These are phyloP conservation scores for Gymnopilus dilepis DNA, from an alignment of 768 basidiomycete species.

Conservation along the genomic window DNA sequence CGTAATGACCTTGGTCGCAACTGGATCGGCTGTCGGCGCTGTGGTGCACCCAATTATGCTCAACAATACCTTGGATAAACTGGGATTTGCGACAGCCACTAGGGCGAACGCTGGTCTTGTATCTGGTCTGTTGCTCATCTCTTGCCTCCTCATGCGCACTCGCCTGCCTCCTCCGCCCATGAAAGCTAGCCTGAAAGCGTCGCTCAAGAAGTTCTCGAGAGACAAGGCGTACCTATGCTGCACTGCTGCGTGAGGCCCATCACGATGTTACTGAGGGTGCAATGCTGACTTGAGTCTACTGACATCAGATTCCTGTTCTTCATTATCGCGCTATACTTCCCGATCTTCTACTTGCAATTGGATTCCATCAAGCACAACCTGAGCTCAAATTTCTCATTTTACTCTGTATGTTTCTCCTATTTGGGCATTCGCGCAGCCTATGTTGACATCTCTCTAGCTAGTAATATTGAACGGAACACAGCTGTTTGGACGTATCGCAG, in stretches of 20 bases:
- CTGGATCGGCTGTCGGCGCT: conserved; percentile 12
- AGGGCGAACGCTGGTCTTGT: conserved; percentile 9
- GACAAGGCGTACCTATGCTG: conserved; percentile 15
- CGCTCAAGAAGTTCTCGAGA: conserved; percentile 9
- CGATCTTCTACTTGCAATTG: background rate
- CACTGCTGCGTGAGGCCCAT: background rate
- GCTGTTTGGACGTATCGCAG: background rate
- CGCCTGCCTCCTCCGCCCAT: conserved; percentile 8
- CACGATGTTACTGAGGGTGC: background rate
- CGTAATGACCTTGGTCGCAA: conserved; percentile 3
- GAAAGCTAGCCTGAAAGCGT: background rate
- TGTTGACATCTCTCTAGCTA: background rate
- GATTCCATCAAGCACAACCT: background rate
- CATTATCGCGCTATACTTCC: conserved; percentile 6
- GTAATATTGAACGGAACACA: conserved; percentile 1
- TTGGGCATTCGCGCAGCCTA: no score
- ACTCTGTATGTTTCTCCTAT: background rate
- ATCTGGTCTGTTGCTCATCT: conserved; percentile 5
- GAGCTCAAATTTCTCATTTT: background rate
- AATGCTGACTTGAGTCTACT: background rate
- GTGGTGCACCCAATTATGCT: conserved; percentile 16
- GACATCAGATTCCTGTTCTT: conserved; percentile 4
- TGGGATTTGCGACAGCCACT: conserved; percentile 11
- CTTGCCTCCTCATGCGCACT: conserved; percentile 10
- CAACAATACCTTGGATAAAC: conserved; percentile 1